Percentiles rank a stretch among this genome's conserved stretches.
These are phyloP conservation scores for Juglanconis sp. DNA, from an alignment of 2,329 filamentous ascomycete genomes.

Conservation along the genomic window DNA sequence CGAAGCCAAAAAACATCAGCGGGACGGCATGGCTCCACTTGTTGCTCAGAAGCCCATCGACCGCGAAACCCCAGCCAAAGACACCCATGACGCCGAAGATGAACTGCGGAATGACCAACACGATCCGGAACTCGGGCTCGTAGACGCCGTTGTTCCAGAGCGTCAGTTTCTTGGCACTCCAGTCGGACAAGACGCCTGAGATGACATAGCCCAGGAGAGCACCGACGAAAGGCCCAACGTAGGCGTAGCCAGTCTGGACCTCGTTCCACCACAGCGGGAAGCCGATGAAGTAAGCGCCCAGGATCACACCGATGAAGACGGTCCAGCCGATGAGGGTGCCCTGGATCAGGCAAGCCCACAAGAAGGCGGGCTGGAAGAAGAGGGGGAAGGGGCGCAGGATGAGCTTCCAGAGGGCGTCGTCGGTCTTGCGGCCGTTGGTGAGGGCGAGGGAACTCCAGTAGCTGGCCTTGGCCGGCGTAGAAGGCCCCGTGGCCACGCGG, in stretches of 20 bases:
- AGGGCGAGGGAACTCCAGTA: constrained; percentile 60
- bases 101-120: constrained; percentile 79
- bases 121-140: constrained; percentile 85
- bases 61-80: constrained; percentile 79
- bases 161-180: constrained; percentile 67
- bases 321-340: constrained; percentile 94
- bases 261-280: constrained; percentile 80
- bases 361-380: constrained; percentile 77
- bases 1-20: constrained; percentile 77
- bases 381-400: constrained; percentile 75
- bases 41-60: constrained; percentile 50
- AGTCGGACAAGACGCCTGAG: constrained; percentile 73
- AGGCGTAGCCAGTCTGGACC: constrained; percentile 79
- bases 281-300: constrained; percentile 78
- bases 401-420: constrained; percentile 67
- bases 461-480: constrained; percentile 48
- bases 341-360: constrained; percentile 79
- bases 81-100: constrained; percentile 74
- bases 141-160: constrained; percentile 75
- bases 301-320: constrained; percentile 81
- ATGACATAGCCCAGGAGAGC: constrained; percentile 73
- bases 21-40: constrained; percentile 71
- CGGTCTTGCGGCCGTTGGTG: constrained; percentile 79
- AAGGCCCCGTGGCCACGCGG: not conserved
- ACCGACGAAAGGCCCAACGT: constrained; percentile 81